Conservation (phyloP, 192 early-diverging fungal genomes). For the Podila horticola region DNA sequence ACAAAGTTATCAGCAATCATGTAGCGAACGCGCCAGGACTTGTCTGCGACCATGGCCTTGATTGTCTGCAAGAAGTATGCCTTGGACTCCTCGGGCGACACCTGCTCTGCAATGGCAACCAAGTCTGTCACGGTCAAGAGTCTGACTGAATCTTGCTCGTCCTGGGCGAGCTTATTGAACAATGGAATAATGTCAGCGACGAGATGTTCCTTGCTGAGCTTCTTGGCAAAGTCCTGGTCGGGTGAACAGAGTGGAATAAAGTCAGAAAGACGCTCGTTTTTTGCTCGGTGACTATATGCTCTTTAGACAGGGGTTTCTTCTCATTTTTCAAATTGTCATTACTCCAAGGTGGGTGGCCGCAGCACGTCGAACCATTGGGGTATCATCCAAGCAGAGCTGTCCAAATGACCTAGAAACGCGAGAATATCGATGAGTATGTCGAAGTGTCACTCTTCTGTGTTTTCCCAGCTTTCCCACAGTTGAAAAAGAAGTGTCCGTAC, state of each 20-base stretch:
- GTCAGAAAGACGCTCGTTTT: not conserved
- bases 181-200: conserved; percentile 85
- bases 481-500: conserved; percentile 47
- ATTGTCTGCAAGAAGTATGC: conserved; percentile 79
- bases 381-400: conserved; percentile 90
- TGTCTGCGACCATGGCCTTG: conserved; percentile 85
- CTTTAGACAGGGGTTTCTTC: not conserved
- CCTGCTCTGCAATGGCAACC: conserved; percentile 85
- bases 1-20: conserved; percentile 99
- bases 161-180: conserved; percentile 87
- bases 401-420: conserved; percentile 69
- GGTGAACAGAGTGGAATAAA: not conserved
- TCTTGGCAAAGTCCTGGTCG: conserved; percentile 74
- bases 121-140: conserved; percentile 93
- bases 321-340: conserved; percentile 12
- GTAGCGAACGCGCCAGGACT: conserved; percentile 98
- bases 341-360: conserved; percentile 86
- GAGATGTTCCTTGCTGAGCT: conserved; percentile 80
- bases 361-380: conserved; percentile 98
- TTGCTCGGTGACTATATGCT: not conserved
- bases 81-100: conserved; percentile 83
- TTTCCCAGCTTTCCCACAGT: not conserved
- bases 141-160: conserved; percentile 96
- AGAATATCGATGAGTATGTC: not conserved
- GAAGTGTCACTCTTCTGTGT: not conserved